Conservation (phyloP, 495 filamentous ascomycete species). For the Hamigera avellanea region DNA sequence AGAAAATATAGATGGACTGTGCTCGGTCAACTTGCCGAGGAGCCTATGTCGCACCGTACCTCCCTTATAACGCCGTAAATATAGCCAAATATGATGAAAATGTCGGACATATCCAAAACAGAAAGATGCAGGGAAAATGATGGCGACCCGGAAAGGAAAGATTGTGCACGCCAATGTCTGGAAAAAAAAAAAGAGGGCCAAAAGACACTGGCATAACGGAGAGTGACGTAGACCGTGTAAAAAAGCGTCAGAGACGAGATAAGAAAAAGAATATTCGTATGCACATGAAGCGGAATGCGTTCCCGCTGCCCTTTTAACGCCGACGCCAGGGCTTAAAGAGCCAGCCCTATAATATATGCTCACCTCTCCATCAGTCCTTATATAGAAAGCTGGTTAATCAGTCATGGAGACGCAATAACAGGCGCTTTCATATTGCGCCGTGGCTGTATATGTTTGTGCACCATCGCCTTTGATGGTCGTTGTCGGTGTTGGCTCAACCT, state of each 20-base stretch:
- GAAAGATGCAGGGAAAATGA: conserved; percentile 1
- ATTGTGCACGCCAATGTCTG: background rate
- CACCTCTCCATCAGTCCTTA: background rate
- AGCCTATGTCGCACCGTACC: conserved; percentile 3
- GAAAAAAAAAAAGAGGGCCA: background rate
- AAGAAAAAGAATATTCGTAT: background rate
- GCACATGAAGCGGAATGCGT: background rate
- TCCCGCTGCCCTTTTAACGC: background rate
- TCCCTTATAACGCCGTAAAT: conserved; percentile 4
- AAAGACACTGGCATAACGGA: background rate
- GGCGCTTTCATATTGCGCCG: conserved; percentile 25
- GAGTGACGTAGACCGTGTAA: background rate
- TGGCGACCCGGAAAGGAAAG: conserved; percentile 1
- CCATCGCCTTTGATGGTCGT: conserved; percentile 14
- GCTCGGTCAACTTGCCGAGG: background rate
- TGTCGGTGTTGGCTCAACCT: conserved; percentile 38
- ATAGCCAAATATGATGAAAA: conserved; percentile 4
- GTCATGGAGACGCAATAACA: conserved; percentile 34
- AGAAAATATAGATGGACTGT: background rate
- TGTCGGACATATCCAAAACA: conserved; percentile 2
- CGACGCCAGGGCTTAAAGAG: background rate
- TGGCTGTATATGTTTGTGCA: conserved; percentile 27
- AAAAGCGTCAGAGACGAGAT: background rate
- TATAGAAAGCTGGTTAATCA: conserved; percentile 9
- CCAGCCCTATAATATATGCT: background rate